Base-by-base conservation (phyloP, 192 early-diverging fungal genomes). In the Blastocladiella britannica region DNA sequence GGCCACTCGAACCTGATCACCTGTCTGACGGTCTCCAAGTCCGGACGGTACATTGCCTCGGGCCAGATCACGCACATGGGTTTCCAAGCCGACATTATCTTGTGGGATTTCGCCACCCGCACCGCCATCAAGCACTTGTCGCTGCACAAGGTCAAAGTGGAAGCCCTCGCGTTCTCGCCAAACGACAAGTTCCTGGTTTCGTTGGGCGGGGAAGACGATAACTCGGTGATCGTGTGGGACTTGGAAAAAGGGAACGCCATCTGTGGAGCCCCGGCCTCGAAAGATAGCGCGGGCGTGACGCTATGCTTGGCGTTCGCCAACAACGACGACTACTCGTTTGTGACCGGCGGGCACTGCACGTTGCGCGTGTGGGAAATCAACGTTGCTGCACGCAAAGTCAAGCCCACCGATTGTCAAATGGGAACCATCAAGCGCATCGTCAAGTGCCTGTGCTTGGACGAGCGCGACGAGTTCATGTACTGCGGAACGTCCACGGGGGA, bases 31-130 rank as follows among this genome's bases (percentile, higher is more conserved):
- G 62, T 78, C 18, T 63, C 67, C 22, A 67, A 65, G 57, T 58
- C 52, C 28, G 76, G 76, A 1, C 67, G 61, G 53, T 67, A 64
- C 29, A 70, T 78, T 51, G 76, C 76, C 1, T 63, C 60, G 55
- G 74, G 76, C 12, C 76, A 78, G 59, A 64, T 78, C n/a, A 78
- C 76, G 23, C 76, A 78, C 57, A 78, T 78, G 76, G 76, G 76
- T 4, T 78, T 78, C 63, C 76, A 78, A 72, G 76, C 76, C 29
- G 76, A 78, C 61, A 76, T 78, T 54, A 73, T 78, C 59, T 70
- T 78, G 43, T 78, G 76, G 76, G 76, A 78, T 54, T 78, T 78
- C 65, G 72, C 55, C 51, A 65, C 53, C 12, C 61, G 72, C 9
- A 58, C 9, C 18, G 60, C 68, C 25, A 43, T 70, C 20, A 64